phyloP scores from a whole-genome alignment of 2,329 filamentous ascomycete species.

The Exophiala sp. region DNA sequence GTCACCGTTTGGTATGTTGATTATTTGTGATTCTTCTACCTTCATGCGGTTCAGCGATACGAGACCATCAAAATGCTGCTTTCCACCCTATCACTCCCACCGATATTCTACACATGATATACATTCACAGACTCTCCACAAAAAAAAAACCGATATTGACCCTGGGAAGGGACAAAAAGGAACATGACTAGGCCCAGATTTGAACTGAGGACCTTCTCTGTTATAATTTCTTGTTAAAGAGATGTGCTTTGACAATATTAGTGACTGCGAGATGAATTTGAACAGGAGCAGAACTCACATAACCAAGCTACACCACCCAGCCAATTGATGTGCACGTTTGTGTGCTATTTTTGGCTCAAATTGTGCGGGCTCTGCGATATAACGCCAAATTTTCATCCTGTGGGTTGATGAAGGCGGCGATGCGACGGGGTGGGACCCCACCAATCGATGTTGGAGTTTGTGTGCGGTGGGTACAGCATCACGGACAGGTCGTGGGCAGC shows the following conservation, averaged over 20 bases:
- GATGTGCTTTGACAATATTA: neutral
- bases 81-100: neutral
- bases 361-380: neutral
- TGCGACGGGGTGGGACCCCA: no score
- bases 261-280: neutral
- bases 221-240: neutral
- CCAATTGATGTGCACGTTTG: neutral
- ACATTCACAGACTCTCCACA: no score
- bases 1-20: neutral
- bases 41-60: no score
- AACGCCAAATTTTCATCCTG: neutral
- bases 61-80: neutral
- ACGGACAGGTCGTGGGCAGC: no score
- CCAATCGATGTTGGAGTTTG: no score
- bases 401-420: neutral
- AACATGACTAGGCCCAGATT: neutral
- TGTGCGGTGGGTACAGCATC: no score
- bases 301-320: neutral
- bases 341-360: neutral
- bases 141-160: neutral
- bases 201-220: neutral
- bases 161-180: neutral
- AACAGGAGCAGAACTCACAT: neutral
- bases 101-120: neutral
- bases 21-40: neutral